These are phyloP conservation scores for Pseudogymnoascus sp. DNA, from an alignment of 2,329 filamentous ascomycete genomes.

Conservation along the genomic window DNA sequence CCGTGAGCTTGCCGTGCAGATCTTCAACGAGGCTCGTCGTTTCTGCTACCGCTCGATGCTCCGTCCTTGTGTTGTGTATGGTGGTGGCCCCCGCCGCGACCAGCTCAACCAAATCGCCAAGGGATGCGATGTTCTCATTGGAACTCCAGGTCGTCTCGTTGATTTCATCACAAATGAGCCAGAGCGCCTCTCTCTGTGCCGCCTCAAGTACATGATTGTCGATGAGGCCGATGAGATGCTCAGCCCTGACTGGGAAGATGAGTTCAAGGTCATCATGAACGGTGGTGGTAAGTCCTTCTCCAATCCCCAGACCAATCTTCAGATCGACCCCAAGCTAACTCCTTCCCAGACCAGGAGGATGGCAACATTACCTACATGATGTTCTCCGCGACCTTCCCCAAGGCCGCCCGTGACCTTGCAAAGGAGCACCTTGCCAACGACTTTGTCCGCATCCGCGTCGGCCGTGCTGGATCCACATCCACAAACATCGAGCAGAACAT, in stretches of 20 bases:
- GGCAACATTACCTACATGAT: constrained; percentile 66
- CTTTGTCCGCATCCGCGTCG: constrained; percentile 75
- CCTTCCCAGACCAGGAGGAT: constrained; percentile 61
- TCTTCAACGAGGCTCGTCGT: constrained; percentile 88
- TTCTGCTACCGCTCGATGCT: constrained; percentile 94
- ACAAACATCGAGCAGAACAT: constrained; percentile 75
- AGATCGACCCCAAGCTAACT: constrained; percentile 15
- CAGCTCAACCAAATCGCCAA: constrained; percentile 68
- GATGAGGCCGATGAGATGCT: constrained; percentile 97
- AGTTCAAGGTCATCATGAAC: constrained; percentile 67
- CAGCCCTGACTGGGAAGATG: constrained; percentile 66
- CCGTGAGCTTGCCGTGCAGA: constrained; percentile 85
- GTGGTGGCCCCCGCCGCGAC: constrained; percentile 64
- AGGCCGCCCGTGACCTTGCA: constrained; percentile 67
- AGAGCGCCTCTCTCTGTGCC: constrained; percentile 60
- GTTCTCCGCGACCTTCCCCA: constrained; percentile 93
- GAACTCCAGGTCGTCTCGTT: constrained; percentile 75
- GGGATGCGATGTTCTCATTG: constrained; percentile 86
- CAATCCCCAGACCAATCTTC: neutral
- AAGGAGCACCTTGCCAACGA: constrained; percentile 66
- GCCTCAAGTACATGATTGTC: constrained; percentile 74
- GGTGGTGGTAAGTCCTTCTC: constrained; percentile 61
- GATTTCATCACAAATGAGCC: constrained; percentile 70
- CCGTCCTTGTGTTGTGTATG: constrained; percentile 83
- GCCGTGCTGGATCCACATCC: constrained; percentile 77